A percentile compares a stretch with the other conserved stretches of the same genome.
phyloP scores from a whole-genome alignment of 352 stramenopile genomes.

The Blastocystis hominis region DNA sequence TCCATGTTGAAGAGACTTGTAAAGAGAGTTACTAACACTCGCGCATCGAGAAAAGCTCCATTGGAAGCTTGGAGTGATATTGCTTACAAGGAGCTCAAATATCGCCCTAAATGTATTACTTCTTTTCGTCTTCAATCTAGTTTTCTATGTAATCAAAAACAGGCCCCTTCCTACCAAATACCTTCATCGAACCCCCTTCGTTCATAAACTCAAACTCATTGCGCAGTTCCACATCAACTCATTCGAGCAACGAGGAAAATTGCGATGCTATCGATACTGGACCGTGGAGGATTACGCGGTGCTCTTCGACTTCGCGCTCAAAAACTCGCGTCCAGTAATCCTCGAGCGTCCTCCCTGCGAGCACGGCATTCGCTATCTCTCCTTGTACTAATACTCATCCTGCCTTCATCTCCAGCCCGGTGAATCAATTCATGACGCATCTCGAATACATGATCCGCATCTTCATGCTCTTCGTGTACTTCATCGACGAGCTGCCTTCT shows the following conservation, averaged over 20 bases:
- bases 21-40: background rate
- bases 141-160: background rate
- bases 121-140: background rate
- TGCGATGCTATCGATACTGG: background rate
- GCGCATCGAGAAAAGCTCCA: background rate
- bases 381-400: background rate
- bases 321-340: background rate
- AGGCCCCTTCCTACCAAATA: background rate
- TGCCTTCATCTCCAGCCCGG: background rate
- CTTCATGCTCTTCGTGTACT: slow-evolving; percentile 39
- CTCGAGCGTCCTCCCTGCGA: background rate
- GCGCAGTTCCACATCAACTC: background rate
- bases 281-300: background rate
- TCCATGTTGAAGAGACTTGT: background rate
- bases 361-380: slow-evolving; percentile 4
- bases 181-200: background rate
- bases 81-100: background rate
- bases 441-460: slow-evolving; percentile 4
- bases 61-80: background rate
- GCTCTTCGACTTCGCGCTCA: background rate
- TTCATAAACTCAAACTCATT: background rate
- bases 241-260: background rate
- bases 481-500: slow-evolving; percentile 20
- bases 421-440: background rate
- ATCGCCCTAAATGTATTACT: background rate